A percentile compares a stretch with the other conserved stretches of the same genome.
These are phyloP conservation scores for Xylariaceae sp. DNA, from an alignment of 2,329 filamentous ascomycete genomes.

Conservation along the genomic window DNA sequence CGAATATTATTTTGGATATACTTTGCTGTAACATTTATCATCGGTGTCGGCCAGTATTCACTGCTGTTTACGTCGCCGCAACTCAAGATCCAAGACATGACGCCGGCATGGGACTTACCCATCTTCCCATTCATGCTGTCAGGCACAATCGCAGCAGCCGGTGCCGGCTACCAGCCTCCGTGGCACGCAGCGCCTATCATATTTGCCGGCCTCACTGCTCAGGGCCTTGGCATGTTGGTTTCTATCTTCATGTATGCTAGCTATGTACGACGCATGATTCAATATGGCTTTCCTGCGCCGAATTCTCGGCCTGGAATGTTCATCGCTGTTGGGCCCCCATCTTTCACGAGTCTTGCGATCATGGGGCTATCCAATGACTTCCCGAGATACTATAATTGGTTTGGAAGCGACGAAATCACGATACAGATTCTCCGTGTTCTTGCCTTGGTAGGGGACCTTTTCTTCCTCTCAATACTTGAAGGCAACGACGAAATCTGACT, in stretches of 20 bases:
- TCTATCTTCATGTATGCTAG: slow-evolving; percentile 43
- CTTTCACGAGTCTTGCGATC: slow-evolving; percentile 43
- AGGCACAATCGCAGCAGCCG: slow-evolving; percentile 35
- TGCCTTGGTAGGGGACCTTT: slow-evolving; percentile 27
- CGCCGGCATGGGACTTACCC: slow-evolving; percentile 36
- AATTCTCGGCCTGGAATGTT: slow-evolving; percentile 42
- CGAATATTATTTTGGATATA: slow-evolving; percentile 43
- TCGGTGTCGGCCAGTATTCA: slow-evolving; percentile 38
- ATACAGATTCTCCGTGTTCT: slow-evolving; percentile 36
- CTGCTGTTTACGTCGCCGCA: slow-evolving; percentile 37
- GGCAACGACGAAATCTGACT: neutral
- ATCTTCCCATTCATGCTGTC: slow-evolving; percentile 36
- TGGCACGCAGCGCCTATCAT: slow-evolving; percentile 38
- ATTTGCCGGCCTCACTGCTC: slow-evolving; percentile 40
- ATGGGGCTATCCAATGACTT: slow-evolving; percentile 43
- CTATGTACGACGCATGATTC: slow-evolving; percentile 41
- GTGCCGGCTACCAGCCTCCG: slow-evolving; percentile 31
- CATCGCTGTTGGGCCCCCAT: slow-evolving; percentile 47
- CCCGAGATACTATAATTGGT: slow-evolving; percentile 24
- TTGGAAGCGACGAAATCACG: slow-evolving; percentile 26
- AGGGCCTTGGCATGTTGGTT: slow-evolving; percentile 45
- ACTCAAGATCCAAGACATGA: slow-evolving; percentile 38
- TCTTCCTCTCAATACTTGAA: neutral
- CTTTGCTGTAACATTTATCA: slow-evolving; percentile 37
- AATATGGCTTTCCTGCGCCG: slow-evolving; percentile 40